phyloP scores from a whole-genome alignment of 2,329 filamentous ascomycete species.

The Thermothelomyces thermophilus region DNA sequence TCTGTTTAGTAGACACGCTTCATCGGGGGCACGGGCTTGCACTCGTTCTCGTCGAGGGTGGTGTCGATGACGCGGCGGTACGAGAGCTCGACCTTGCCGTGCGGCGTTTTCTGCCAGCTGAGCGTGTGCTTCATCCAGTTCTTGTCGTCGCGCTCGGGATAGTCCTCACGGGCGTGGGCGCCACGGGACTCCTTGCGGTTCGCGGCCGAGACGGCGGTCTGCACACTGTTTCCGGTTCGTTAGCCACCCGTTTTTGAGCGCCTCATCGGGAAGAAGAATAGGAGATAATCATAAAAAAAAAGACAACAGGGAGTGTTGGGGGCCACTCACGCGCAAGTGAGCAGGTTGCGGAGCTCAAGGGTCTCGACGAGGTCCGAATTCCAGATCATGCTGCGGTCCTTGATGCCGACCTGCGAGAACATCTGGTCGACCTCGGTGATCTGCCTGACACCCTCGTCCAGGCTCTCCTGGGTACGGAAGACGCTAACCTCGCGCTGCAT shows the following conservation, averaged over 20 bases:
- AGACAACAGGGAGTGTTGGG: too few species aligned
- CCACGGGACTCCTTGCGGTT: slow-evolving; percentile 96
- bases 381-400: slow-evolving; percentile 99
- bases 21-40: slow-evolving; percentile 93
- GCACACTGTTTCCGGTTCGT: slow-evolving; percentile 49
- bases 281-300: not conserved
- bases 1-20: slow-evolving; percentile 74
- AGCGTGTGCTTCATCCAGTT: slow-evolving; percentile 99
- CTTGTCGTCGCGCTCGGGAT: slow-evolving; percentile 86
- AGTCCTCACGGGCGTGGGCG: slow-evolving; percentile 95
- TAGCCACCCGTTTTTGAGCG: slow-evolving; percentile 11
- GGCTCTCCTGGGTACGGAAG: slow-evolving; percentile 88
- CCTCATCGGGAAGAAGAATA: too few species aligned
- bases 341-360: slow-evolving; percentile 85
- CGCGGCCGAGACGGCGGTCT: slow-evolving; percentile 85
- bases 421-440: slow-evolving; percentile 76
- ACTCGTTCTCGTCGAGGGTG: slow-evolving; percentile 92
- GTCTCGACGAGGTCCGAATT: slow-evolving; percentile 97
- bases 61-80: slow-evolving; percentile 78
- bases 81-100: slow-evolving; percentile 76
- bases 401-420: slow-evolving; percentile 82
- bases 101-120: slow-evolving; percentile 88
- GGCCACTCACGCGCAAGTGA: slow-evolving; percentile 83
- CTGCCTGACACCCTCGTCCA: slow-evolving; percentile 87
- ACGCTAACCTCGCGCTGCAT: slow-evolving; percentile 98